These are phyloP conservation scores for Lepiota brunneoincarnata DNA, from an alignment of 768 basidiomycete genomes.

Conservation along the genomic window DNA sequence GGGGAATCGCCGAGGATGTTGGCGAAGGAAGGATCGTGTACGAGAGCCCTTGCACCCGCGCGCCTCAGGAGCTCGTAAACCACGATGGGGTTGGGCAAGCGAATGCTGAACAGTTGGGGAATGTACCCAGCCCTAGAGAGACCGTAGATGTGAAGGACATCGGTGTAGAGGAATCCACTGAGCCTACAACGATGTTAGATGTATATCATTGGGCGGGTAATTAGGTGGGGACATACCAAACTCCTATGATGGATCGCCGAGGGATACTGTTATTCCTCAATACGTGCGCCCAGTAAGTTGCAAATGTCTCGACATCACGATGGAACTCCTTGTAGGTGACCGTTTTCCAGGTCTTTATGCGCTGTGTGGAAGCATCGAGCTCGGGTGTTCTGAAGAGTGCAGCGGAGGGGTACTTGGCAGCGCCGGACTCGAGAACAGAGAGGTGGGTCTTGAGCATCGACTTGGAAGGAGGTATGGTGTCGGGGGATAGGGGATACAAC, in stretches of 20 bases:
- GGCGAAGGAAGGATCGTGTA: constrained; percentile 60
- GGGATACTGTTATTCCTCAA: constrained; percentile 46
- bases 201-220: constrained; percentile 1
- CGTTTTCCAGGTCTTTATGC: constrained; percentile 51
- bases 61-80: constrained; percentile 67
- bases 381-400: constrained; percentile 63
- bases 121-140: constrained; percentile 74
- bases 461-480: constrained; percentile 19
- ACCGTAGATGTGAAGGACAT: constrained; percentile 72
- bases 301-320: constrained; percentile 60
- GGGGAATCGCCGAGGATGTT: constrained; percentile 42
- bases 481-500: constrained; percentile 15
- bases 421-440: constrained; percentile 56
- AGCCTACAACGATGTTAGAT: constrained; percentile 45
- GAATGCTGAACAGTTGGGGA: constrained; percentile 75
- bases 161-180: constrained; percentile 67
- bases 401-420: constrained; percentile 43
- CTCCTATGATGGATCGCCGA: constrained; percentile 59
- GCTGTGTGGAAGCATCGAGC: constrained; percentile 37
- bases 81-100: constrained; percentile 70
- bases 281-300: constrained; percentile 58
- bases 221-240: constrained; percentile 53
- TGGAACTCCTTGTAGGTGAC: constrained; percentile 67
- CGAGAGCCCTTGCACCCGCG: constrained; percentile 60
- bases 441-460: constrained; percentile 54